Conservation (phyloP, 208 protist genomes). For the Novymonas esmeraldas region DNA sequence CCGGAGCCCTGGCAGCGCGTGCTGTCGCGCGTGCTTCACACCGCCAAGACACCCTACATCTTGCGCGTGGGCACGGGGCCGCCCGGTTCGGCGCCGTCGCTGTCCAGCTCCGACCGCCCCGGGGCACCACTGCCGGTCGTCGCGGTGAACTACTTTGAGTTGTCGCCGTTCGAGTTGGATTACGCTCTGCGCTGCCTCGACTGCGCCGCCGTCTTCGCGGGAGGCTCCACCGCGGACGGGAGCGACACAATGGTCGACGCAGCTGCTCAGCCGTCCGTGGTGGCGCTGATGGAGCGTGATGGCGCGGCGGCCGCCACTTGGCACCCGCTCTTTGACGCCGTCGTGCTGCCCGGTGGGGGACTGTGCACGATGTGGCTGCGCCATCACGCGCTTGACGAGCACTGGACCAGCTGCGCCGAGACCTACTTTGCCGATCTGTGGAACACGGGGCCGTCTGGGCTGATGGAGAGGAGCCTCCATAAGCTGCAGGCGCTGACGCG, state of each 20-base stretch:
- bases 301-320: not conserved
- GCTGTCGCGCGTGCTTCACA: constrained; percentile 1
- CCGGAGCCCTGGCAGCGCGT: constrained; percentile 5
- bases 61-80: constrained; percentile 6
- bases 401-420: constrained; percentile 6
- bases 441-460: not conserved
- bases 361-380: constrained; percentile 24
- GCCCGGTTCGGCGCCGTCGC: not conserved
- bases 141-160: constrained; percentile 1
- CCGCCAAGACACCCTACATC: not conserved
- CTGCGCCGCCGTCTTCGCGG: not conserved
- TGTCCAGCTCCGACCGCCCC: not conserved
- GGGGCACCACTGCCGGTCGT: not conserved
- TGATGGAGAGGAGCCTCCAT: not conserved
- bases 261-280: not conserved
- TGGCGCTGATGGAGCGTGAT: not conserved
- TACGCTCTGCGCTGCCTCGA: constrained; percentile 5
- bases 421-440: constrained; percentile 24
- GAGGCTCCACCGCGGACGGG: not conserved
- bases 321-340: constrained; percentile 17
- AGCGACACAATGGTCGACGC: not conserved
- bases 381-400: constrained; percentile 14
- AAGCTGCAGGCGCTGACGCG: not conserved
- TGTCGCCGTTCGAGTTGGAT: constrained; percentile 9
- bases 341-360: constrained; percentile 18